Base-by-base conservation (phyloP, 306 rosid species). In the Spatholobus suberectus region DNA sequence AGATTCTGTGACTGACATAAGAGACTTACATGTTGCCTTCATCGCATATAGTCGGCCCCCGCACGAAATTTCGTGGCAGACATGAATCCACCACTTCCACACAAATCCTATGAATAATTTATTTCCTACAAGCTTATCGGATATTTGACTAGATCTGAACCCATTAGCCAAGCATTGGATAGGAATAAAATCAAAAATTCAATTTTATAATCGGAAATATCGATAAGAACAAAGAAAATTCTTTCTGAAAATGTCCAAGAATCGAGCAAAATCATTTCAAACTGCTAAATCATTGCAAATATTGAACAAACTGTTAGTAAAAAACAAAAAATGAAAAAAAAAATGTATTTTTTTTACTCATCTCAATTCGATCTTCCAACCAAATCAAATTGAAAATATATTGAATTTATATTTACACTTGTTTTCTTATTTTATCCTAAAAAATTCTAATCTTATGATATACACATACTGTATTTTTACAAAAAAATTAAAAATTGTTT, bases 1-100 rank as follows among this genome's bases (percentile, higher is more conserved):
- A 72, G 71, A 38, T 73, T 65, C 14, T 75, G 73, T 65, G 72
- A 18, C 20, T 58, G 40, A 78, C 37, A 78, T 12, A 24, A 43
- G 70, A 54, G 58, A 79, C 65, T 67, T 21, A 68, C 44, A 75
- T n/a, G 69, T 26, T 67, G 71, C 6, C 73, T 75, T 41, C 78
- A 80, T 57, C 38, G 21, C 78, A 70, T 17, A 76, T 27, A 57
- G 78, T 32, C 52, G 51, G 66, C 15, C 46, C 32, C 46, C 23
- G 55, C 35, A 78, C 15, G 21, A 66, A 54, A 73, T 78, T 51
- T 13, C 27, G 57, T 44, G 77, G 76, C 77, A 78, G 71, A 34
- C 55, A 54, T 65, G 21, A 43, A 71, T 71, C 66, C 40, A 57
- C 41, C 32, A 80, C 49, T 47, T 81, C 59, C 69, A 81, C 68